phyloP scores from a whole-genome alignment of 1,284 basidiomycete species.

The Heterobasidion occidentale region DNA sequence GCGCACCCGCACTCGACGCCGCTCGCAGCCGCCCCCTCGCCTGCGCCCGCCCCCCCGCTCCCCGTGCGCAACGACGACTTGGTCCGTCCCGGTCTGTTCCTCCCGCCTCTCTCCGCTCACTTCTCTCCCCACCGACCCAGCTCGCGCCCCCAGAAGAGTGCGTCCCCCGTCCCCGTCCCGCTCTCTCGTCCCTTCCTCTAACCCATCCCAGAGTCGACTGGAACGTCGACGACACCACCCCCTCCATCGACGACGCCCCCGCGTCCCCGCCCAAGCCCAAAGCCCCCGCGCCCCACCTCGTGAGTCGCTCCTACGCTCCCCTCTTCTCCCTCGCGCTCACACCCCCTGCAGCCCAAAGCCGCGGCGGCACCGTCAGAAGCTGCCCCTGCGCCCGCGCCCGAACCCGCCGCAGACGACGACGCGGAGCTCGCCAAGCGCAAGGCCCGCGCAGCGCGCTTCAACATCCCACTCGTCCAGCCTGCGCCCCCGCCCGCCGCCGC shows the following conservation, averaged over 20 bases:
- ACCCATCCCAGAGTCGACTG: slow-evolving; percentile 4
- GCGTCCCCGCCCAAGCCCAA: neutral
- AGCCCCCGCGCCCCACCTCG: neutral
- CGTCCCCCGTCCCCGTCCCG: slow-evolving; percentile 9
- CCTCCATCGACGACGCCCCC: neutral
- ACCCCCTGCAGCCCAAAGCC: neutral
- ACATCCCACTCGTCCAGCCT: slow-evolving; percentile 51
- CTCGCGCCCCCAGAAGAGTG: slow-evolving; percentile 42
- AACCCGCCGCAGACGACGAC: slow-evolving; percentile 19
- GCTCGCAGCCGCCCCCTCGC: slow-evolving; percentile 4
- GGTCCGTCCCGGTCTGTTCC: slow-evolving; percentile 7
- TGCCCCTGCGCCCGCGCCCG: neutral
- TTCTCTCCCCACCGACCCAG: slow-evolving; percentile 13
- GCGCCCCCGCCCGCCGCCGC: slow-evolving; percentile 14
- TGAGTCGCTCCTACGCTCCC: neutral
- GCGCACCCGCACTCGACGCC: neutral
- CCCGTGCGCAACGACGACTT: slow-evolving; percentile 11
- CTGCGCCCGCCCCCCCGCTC: slow-evolving; percentile 2
- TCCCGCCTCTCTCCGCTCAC: slow-evolving; percentile 2
- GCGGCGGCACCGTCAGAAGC: neutral
- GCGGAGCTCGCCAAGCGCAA: slow-evolving; percentile 50
- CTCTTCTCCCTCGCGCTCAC: neutral
- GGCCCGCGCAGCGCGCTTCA: slow-evolving; percentile 60
- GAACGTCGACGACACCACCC: neutral
- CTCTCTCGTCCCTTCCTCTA: neutral